A percentile compares a stretch with the other conserved stretches of the same genome.
These are phyloP conservation scores for Groenewaldozyma tartarivorans DNA, from an alignment of 805 yeast genomes.

Conservation along the genomic window DNA sequence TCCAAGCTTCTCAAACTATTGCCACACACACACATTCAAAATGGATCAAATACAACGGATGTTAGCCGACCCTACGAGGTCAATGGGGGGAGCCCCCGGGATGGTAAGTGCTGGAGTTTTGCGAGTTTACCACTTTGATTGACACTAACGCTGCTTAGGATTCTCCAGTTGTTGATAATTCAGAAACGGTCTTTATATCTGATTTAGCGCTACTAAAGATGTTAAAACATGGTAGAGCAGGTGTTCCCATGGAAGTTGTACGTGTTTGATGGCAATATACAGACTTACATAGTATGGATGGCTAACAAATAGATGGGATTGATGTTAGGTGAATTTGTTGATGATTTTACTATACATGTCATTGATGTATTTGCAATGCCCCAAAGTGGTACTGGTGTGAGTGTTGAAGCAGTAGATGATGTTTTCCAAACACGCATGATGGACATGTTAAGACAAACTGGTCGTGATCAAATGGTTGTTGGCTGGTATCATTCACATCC, in stretches of 20 bases:
- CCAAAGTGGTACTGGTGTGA: conserved; percentile 89
- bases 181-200: conserved; percentile 94
- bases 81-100: conserved; percentile 23
- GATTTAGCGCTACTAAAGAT: conserved; percentile 90
- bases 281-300: no score
- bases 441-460: conserved; percentile 98
- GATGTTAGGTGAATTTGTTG: conserved; percentile 97
- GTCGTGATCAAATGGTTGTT: conserved; percentile 98
- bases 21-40: conserved; percentile 2
- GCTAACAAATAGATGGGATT: conserved; percentile 82
- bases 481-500: conserved; percentile 99
- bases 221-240: conserved; percentile 88
- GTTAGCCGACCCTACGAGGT: conserved; percentile 24
- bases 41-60: conserved; percentile 27
- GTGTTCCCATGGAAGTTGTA: conserved; percentile 63
- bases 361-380: conserved; percentile 99
- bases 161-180: conserved; percentile 81
- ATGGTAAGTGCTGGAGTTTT: conserved; percentile 2
- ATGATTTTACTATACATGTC: conserved; percentile 93
- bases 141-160: conserved; percentile 29
- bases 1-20: no score
- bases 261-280: no score
- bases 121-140: neutral
- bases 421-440: conserved; percentile 98
- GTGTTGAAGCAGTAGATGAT: conserved; percentile 98